A percentile compares a stretch with the other conserved stretches of the same genome.
phyloP scores from a whole-genome alignment of 1,139 yeast genomes.

The Yamadazyma mexicana region DNA sequence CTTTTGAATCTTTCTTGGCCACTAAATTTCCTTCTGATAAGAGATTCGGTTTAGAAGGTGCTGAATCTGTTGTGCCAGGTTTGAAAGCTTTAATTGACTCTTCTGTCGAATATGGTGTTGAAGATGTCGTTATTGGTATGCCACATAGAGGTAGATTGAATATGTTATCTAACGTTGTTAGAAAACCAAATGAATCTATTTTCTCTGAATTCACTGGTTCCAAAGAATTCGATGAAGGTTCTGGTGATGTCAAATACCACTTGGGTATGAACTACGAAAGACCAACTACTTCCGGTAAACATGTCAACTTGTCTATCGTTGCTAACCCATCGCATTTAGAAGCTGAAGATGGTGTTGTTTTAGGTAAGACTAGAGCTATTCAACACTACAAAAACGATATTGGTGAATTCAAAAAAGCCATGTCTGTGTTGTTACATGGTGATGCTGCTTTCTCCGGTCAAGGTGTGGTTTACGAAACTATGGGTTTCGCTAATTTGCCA shows the following conservation, averaged over 20 bases:
- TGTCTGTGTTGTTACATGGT: slow-evolving; percentile 93
- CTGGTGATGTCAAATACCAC: slow-evolving; percentile 99
- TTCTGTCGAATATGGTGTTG: slow-evolving; percentile 89
- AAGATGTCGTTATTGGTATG: slow-evolving; percentile 98
- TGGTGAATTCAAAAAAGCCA: slow-evolving; percentile 79
- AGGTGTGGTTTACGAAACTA: slow-evolving; percentile 98
- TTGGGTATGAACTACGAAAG: slow-evolving; percentile 99
- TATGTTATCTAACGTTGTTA: slow-evolving; percentile 95
- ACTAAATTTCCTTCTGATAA: slow-evolving; percentile 98
- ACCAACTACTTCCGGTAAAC: slow-evolving; percentile 98
- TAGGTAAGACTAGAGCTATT: slow-evolving; percentile 96
- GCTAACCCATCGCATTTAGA: slow-evolving; percentile 99
- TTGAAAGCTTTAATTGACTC: slow-evolving; percentile 94
- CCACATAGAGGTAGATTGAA: slow-evolving; percentile 99
- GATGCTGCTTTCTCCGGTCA: slow-evolving; percentile 99
- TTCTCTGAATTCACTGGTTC: slow-evolving; percentile 96
- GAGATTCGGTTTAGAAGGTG: slow-evolving; percentile 98
- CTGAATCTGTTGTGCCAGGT: slow-evolving; percentile 95
- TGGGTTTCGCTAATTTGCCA: slow-evolving; percentile 91
- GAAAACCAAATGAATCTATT: slow-evolving; percentile 97
- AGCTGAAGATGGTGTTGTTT: slow-evolving; percentile 98
- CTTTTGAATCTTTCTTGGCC: slow-evolving; percentile 88
- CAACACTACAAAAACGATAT: slow-evolving; percentile 89
- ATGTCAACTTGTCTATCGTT: slow-evolving; percentile 90
- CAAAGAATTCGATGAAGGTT: slow-evolving; percentile 81